phyloP scores from a whole-genome alignment of 352 stramenopile species.

The Peronospora belbahrii region DNA sequence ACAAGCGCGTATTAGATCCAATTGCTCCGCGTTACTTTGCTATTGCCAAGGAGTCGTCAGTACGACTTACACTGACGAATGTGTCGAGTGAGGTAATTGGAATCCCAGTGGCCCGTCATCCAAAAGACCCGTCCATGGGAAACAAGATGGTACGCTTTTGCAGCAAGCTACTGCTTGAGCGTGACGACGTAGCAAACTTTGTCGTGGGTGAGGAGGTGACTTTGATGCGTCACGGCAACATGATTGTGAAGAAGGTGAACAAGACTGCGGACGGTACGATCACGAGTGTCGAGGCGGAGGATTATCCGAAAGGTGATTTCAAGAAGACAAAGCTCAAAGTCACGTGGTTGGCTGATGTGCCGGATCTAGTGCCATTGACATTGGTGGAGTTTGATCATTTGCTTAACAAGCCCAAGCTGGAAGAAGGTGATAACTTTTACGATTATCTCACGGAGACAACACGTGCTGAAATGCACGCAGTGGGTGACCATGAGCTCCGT shows the following conservation, averaged over 20 bases:
- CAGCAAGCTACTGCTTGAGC: constrained; percentile 91
- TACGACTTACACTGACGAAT: constrained; percentile 85
- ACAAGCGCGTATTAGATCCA: constrained; percentile 98
- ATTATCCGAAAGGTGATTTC: constrained; percentile 83
- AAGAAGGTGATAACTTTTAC: constrained; percentile 97
- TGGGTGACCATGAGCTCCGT: constrained; percentile 94
- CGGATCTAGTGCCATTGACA: constrained; percentile 82
- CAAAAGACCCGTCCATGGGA: constrained; percentile 70
- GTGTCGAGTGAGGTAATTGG: constrained; percentile 50
- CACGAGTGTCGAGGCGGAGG: constrained; percentile 58
- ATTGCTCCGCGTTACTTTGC: constrained; percentile 95
- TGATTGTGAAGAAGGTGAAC: constrained; percentile 70
- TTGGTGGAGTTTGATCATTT: constrained; percentile 99
- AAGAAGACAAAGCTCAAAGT: constrained; percentile 96
- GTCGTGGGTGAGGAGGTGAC: constrained; percentile 94
- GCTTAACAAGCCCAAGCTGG: constrained; percentile 97
- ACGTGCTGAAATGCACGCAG: constrained; percentile 87
- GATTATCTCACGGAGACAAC: constrained; percentile 95
- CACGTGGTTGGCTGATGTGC: constrained; percentile 91
- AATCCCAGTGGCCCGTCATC: constrained; percentile 61
- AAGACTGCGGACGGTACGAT: constrained; percentile 47
- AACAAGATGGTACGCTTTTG: constrained; percentile 87
- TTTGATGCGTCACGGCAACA: constrained; percentile 95
- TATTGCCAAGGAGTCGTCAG: constrained; percentile 85
- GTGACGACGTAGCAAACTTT: constrained; percentile 91